Conservation (phyloP, 2,329 filamentous ascomycete genomes). For the Metarhizium guizhouense region DNA sequence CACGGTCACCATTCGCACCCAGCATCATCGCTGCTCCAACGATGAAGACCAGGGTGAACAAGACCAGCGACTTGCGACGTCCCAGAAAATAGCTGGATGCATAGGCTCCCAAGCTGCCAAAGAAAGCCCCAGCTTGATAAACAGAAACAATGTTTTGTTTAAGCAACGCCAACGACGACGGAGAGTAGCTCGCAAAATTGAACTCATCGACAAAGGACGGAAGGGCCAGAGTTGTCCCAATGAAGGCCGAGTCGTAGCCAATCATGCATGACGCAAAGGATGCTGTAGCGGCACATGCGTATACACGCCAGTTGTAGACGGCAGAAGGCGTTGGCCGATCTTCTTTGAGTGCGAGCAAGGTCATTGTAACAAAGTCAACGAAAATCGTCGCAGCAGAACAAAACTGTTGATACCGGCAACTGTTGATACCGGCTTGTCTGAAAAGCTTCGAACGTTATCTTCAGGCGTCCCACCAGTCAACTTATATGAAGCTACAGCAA, state of each 20-base stretch:
- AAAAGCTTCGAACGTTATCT: no score
- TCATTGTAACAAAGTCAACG: constrained; percentile 22
- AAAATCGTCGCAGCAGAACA: neutral
- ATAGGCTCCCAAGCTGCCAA: constrained; percentile 13
- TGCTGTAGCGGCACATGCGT: constrained; percentile 42
- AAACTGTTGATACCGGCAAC: neutral
- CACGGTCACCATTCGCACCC: constrained; percentile 39
- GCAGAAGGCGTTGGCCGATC: constrained; percentile 47
- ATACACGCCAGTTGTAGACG: constrained; percentile 55
- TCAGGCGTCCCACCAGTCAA: neutral
- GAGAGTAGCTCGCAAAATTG: constrained; percentile 42
- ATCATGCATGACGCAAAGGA: constrained; percentile 50
- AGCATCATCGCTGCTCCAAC: constrained; percentile 12
- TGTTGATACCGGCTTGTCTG: neutral
- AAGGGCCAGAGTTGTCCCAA: constrained; percentile 66
- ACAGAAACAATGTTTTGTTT: constrained; percentile 71
- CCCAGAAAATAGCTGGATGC: constrained; percentile 12
- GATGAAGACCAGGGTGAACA: constrained; percentile 12
- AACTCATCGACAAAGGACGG: constrained; percentile 64
- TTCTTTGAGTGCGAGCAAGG: constrained; percentile 42
- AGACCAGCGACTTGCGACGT: constrained; percentile 11
- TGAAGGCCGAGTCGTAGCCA: constrained; percentile 65
- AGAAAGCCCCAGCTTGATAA: constrained; percentile 45
- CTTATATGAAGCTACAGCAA: neutral
- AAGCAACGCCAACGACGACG: constrained; percentile 44